Conservation (phyloP, 164 flowering plant genomes). For the Liquidambar formosana region DNA sequence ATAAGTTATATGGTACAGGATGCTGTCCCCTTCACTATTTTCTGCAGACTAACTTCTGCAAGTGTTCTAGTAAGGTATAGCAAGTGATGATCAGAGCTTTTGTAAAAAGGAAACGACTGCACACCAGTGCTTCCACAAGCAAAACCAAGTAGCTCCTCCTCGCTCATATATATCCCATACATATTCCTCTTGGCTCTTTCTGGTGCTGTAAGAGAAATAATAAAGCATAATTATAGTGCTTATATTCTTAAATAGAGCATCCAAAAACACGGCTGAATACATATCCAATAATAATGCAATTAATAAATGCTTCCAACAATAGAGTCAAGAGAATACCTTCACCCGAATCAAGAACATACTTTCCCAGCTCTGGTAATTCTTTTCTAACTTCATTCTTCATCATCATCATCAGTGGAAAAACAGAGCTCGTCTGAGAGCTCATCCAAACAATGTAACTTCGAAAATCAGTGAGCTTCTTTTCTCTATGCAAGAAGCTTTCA, state of each 20-base stretch:
- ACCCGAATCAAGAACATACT: background rate
- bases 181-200: background rate
- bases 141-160: background rate
- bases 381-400: slow-evolving; percentile 10
- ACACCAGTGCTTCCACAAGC: background rate
- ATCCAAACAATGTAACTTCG: slow-evolving; percentile 12
- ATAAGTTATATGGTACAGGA: background rate
- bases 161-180: background rate
- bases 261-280: too few species aligned
- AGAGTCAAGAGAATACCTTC: slow-evolving; percentile 8
- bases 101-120: background rate
- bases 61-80: background rate
- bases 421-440: slow-evolving; percentile 26
- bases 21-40: background rate
- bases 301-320: background rate
- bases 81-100: background rate
- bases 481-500: slow-evolving; percentile 34
- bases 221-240: background rate
- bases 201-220: background rate
- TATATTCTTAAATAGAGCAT: too few species aligned
- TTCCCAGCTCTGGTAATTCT: slow-evolving; percentile 5
- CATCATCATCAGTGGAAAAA: slow-evolving; percentile 16
- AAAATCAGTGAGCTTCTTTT: slow-evolving; percentile 22
- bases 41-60: background rate
- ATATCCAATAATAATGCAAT: background rate